These are phyloP conservation scores for Avena atlantica DNA, from an alignment of 176 grass and related monocot species.

Conservation along the genomic window DNA sequence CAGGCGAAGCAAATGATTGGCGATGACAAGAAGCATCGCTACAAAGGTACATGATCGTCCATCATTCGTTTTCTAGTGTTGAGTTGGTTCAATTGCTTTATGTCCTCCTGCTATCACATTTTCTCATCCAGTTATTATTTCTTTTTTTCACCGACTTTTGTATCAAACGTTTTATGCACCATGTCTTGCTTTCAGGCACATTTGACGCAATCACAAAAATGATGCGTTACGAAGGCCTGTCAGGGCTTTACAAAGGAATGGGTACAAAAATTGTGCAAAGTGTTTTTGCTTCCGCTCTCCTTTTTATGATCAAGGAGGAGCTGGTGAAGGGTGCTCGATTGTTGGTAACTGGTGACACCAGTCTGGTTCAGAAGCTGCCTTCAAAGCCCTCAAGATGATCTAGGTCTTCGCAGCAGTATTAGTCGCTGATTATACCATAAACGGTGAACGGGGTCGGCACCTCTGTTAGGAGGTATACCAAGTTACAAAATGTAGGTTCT, in stretches of 20 bases:
- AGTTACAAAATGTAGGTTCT: constrained; percentile 25
- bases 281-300: constrained; percentile 91
- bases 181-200: constrained; percentile 61
- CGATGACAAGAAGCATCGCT: constrained; percentile 71
- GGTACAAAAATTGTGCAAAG: constrained; percentile 95
- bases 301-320: constrained; percentile 99
- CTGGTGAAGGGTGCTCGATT: constrained; percentile 86
- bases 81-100: constrained; percentile 19
- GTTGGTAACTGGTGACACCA: constrained; percentile 67
- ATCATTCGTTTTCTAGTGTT: constrained; percentile 4
- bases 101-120: neutral
- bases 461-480: constrained; percentile 26
- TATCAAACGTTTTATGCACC: neutral
- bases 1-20: constrained; percentile 67
- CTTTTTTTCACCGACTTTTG: neutral
- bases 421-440: constrained; percentile 23
- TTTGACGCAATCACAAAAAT: constrained; percentile 87
- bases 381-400: constrained; percentile 49
- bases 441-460: neutral
- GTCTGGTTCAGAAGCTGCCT: constrained; percentile 54
- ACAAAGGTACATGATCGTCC: constrained; percentile 60
- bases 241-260: constrained; percentile 94
- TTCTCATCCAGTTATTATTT: constrained; percentile 1
- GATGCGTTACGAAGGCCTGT: constrained; percentile 72
- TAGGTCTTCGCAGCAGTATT: constrained; percentile 24